Evolutionary conservation across 371 early-diverging fungal genomes (phyloP).

Genomic region (Mortierella sp.): DNA sequence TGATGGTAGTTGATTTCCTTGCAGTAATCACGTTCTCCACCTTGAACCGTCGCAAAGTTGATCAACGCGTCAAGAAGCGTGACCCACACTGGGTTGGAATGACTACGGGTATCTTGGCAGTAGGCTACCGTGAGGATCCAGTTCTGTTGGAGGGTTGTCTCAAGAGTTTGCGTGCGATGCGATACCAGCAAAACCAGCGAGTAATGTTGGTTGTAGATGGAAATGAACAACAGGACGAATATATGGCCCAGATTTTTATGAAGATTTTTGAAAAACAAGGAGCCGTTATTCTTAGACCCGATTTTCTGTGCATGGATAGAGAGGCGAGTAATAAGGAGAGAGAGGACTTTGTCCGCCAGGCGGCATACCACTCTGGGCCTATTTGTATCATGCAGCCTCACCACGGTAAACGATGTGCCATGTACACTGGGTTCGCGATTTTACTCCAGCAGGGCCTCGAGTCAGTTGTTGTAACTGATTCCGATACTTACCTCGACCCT

Average conservation of each 20-base stretch:
- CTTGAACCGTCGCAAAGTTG: slow-evolving; percentile 37
- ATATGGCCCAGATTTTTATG: slow-evolving; percentile 72
- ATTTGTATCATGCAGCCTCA: slow-evolving; percentile 73
- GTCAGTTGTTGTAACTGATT: slow-evolving; percentile 73
- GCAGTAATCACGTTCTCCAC: slow-evolving; percentile 36
- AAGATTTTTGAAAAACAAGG: slow-evolving; percentile 65
- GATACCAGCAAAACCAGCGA: slow-evolving; percentile 67
- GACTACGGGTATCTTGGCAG: slow-evolving; percentile 62
- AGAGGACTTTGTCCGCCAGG: slow-evolving; percentile 38
- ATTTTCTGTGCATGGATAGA: slow-evolving; percentile 61
- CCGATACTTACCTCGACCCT: slow-evolving; percentile 74
- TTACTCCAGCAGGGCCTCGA: slow-evolving; percentile 68
- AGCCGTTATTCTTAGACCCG: slow-evolving; percentile 59
- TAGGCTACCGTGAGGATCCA: slow-evolving; percentile 76
- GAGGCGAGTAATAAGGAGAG: slow-evolving; percentile 39
- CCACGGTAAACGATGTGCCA: slow-evolving; percentile 73
- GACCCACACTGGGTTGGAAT: slow-evolving; percentile 31
- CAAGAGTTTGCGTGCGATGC: slow-evolving; percentile 63
- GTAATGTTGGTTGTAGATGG: slow-evolving; percentile 73
- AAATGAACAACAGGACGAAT: slow-evolving; percentile 66
- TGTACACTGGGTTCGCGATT: slow-evolving; percentile 74
- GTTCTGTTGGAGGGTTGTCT: slow-evolving; percentile 67
- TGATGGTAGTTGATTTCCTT: slow-evolving; percentile 46
- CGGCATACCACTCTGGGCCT: slow-evolving; percentile 59
- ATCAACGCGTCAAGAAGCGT: slow-evolving; percentile 34